Conservation (phyloP, 2,329 filamentous ascomycete genomes). For the Aspergillus brasiliensis region DNA sequence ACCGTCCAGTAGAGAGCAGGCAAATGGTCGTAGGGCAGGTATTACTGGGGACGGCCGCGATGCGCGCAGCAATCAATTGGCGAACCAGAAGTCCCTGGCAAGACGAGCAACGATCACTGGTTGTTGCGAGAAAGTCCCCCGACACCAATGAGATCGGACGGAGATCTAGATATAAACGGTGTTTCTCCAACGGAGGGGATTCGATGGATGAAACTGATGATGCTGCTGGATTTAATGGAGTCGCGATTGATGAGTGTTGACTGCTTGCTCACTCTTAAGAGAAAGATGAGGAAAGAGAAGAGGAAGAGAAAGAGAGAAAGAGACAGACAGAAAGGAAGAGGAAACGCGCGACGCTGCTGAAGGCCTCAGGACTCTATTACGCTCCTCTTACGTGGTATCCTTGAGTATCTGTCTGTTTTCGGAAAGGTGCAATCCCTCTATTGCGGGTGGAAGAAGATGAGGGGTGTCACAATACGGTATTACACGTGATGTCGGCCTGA, state of each 20-base stretch:
- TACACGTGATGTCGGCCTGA: slow-evolving; percentile 17
- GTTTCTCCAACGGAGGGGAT: background rate
- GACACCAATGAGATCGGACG: slow-evolving; percentile 20
- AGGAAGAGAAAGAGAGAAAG: background rate
- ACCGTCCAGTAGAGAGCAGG: slow-evolving; percentile 19
- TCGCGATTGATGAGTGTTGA: background rate
- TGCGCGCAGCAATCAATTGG: slow-evolving; percentile 38
- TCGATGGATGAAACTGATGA: background rate
- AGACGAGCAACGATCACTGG: slow-evolving; percentile 26
- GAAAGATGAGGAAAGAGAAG: slow-evolving; percentile 7
- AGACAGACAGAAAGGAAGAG: slow-evolving; percentile 5
- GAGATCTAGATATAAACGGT: background rate
- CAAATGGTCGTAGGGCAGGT: slow-evolving; percentile 11
- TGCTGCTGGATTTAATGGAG: background rate
- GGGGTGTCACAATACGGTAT: slow-evolving; percentile 14
- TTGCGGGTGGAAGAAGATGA: background rate
- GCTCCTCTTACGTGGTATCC: slow-evolving; percentile 1
- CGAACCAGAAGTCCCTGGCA: slow-evolving; percentile 40
- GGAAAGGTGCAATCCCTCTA: background rate
- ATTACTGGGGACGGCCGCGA: slow-evolving; percentile 31
- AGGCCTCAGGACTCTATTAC: slow-evolving; percentile 17
- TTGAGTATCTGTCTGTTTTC: background rate
- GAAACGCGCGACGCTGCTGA: background rate
- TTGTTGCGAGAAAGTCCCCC: slow-evolving; percentile 17
- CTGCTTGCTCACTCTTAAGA: background rate